Percentiles rank a stretch among this genome's conserved stretches.
phyloP scores from a whole-genome alignment of 352 stramenopile species.

The Globisporangium nunn region DNA sequence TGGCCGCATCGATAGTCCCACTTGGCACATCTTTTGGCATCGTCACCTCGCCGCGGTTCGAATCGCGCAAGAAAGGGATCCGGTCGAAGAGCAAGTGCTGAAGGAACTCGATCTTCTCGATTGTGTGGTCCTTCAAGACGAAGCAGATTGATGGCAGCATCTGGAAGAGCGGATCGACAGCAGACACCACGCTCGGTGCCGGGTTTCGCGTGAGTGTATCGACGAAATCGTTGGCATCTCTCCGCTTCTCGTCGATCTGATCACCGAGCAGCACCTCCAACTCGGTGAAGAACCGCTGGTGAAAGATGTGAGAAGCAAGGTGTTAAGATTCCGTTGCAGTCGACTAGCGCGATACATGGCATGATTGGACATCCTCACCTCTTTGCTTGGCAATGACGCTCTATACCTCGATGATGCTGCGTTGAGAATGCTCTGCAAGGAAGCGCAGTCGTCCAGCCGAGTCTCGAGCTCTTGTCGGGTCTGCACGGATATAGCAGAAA shows the following conservation, averaged over 20 bases:
- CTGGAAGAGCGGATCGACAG: slow-evolving; percentile 23
- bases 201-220: slow-evolving; percentile 16
- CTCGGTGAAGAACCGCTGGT: slow-evolving; percentile 30
- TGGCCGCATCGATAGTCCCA: slow-evolving; percentile 22
- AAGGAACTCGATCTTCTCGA: slow-evolving; percentile 30
- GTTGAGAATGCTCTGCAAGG: slow-evolving; percentile 25
- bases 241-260: slow-evolving; percentile 22
- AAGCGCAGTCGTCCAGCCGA: slow-evolving; percentile 9
- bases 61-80: slow-evolving; percentile 35
- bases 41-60: slow-evolving; percentile 13
- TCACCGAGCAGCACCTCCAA: slow-evolving; percentile 38
- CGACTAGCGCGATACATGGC: neutral
- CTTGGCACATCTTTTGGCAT: slow-evolving; percentile 14
- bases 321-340: neutral
- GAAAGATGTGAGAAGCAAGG: neutral
- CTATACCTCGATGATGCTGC: slow-evolving; percentile 4
- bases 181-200: slow-evolving; percentile 15
- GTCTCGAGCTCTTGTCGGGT: slow-evolving; percentile 20
- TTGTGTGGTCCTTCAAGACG: slow-evolving; percentile 28
- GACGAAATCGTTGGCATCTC: slow-evolving; percentile 32
- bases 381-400: slow-evolving; percentile 1
- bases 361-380: neutral
- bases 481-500: slow-evolving; percentile 12
- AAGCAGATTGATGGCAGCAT: slow-evolving; percentile 37
- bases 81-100: slow-evolving; percentile 21